Percentiles rank a stretch among this genome's conserved stretches.
These are phyloP conservation scores for Chimonanthus salicifolius DNA, from an alignment of 164 flowering plant species.

Conservation along the genomic window DNA sequence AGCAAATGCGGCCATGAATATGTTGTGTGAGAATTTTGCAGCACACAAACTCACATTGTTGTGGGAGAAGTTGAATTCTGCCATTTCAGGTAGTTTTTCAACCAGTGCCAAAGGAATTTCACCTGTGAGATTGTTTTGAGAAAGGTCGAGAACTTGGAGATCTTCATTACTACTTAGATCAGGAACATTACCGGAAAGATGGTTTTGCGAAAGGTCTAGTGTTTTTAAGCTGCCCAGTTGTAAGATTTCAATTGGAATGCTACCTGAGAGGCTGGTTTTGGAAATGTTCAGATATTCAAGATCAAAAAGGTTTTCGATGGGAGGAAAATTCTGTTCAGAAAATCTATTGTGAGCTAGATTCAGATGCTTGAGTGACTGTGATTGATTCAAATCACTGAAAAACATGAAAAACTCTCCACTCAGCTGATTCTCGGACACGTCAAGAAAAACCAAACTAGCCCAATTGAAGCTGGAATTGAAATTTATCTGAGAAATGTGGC, in stretches of 20 bases:
- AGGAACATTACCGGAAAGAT: conserved; percentile 55
- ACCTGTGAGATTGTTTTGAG: conserved; percentile 22
- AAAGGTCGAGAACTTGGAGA: conserved; percentile 54
- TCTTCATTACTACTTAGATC: conserved; percentile 17
- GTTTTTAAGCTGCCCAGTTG: conserved; percentile 33
- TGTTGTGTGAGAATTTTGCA: conserved; percentile 8
- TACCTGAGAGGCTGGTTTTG: conserved; percentile 35
- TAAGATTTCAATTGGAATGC: conserved; percentile 42
- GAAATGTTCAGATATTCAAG: conserved; percentile 75
- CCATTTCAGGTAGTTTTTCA: conserved; percentile 16
- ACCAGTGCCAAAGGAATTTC: conserved; percentile 14
- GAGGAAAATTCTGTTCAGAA: conserved; percentile 41
- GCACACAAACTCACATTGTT: conserved; percentile 20
- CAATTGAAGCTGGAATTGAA: conserved; percentile 46
- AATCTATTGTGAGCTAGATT: conserved; percentile 73
- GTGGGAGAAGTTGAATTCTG: conserved; percentile 22
- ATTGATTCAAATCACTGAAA: conserved; percentile 30
- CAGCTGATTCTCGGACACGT: conserved; percentile 68
- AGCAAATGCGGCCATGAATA: conserved; percentile 9
- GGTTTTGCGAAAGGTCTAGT: conserved; percentile 65
- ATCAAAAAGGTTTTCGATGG: conserved; percentile 26
- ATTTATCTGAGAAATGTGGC: conserved; percentile 64
- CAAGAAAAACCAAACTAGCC: conserved; percentile 59
- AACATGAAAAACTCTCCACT: conserved; percentile 54
- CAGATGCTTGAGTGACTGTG: conserved; percentile 56